These are phyloP conservation scores for Trichoderma sp. DNA, from an alignment of 2,329 filamentous ascomycete species.

Conservation along the genomic window DNA sequence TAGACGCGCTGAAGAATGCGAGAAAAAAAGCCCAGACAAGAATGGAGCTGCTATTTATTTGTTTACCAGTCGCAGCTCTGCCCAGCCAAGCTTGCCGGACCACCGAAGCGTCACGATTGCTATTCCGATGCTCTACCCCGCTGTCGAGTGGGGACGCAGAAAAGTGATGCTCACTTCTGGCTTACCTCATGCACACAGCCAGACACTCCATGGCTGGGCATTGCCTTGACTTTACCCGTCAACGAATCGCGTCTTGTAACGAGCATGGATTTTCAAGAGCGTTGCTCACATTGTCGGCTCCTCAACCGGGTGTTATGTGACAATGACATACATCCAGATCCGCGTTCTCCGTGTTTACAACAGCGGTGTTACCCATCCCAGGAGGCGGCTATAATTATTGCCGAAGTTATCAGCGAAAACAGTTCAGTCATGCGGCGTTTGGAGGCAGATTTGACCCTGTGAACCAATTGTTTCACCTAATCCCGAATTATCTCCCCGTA, in stretches of 20 bases:
- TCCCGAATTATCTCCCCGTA: background rate
- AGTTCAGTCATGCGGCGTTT: background rate
- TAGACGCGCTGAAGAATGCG: background rate
- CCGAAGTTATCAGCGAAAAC: background rate
- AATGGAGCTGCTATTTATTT: conserved; percentile 15
- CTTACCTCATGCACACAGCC: background rate
- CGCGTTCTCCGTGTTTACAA: conserved; percentile 3
- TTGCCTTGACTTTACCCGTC: conserved; percentile 5
- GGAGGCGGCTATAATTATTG: conserved; percentile 12
- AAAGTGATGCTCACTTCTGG: background rate
- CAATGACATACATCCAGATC: background rate
- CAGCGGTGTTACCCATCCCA: background rate
- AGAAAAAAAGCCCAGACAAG: background rate
- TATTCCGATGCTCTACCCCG: conserved; percentile 10
- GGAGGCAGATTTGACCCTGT: background rate
- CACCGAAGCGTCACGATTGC: conserved; percentile 1
- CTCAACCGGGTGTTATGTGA: background rate
- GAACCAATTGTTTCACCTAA: background rate
- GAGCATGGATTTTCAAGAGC: background rate
- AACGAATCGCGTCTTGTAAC: background rate
- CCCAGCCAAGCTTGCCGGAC: background rate
- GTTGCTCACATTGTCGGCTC: background rate
- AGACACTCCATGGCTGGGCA: background rate
- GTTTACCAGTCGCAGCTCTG: background rate
- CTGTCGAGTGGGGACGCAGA: conserved; percentile 1